Percentiles rank a stretch among this genome's conserved stretches.
Conservation (phyloP, 345 rosid species). For the Luvunga scandens region DNA sequence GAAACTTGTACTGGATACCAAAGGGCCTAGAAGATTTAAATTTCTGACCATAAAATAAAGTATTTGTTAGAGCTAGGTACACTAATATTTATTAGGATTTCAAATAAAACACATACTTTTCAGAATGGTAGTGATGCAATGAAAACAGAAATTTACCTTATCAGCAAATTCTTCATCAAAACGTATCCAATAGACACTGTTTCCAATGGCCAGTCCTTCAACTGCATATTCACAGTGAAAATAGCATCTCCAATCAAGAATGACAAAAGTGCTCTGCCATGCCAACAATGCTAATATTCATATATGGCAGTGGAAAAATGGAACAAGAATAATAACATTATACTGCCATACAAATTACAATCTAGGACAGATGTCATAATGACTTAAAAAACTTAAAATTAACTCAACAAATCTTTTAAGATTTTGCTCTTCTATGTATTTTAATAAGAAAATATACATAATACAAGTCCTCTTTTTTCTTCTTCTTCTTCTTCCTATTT, state of each 20-base stretch:
- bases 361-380: neutral
- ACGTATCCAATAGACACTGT: conserved; percentile 83
- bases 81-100: neutral
- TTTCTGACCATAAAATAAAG: conserved; percentile 50
- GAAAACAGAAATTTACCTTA: conserved; percentile 44
- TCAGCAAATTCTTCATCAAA: conserved; percentile 81
- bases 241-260: conserved; percentile 23
- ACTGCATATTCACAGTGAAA: conserved; percentile 53
- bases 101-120: neutral
- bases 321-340: neutral
- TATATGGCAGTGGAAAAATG: neutral
- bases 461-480: neutral
- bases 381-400: neutral
- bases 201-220: conserved; percentile 66
- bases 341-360: neutral
- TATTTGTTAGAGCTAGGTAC: conserved; percentile 5
- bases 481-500: neutral
- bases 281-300: conserved; percentile 8
- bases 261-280: conserved; percentile 12
- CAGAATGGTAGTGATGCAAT: neutral
- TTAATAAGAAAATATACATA: neutral
- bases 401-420: neutral
- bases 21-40: conserved; percentile 74
- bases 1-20: conserved; percentile 89
- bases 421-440: neutral